Evolutionary conservation across 257 asterid species (phyloP), one percentile per base, ranked within the genome.

Genomic region (Nicotiana obtusifolia): DNA sequence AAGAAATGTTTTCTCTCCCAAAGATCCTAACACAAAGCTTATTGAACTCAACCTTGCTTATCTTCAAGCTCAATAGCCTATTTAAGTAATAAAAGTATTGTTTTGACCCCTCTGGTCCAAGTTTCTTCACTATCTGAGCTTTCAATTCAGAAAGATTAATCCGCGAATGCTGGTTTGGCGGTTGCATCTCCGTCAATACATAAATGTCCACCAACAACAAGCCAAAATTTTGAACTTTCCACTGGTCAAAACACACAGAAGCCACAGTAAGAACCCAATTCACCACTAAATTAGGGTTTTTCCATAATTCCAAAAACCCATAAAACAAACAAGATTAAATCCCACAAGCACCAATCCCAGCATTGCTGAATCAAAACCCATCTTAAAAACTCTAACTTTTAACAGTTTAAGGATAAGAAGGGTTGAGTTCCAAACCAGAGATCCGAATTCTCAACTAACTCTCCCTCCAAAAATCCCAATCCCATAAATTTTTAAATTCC

Each of bases 51-150:
- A 69, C 91, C 86, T 92, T 93, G 84, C 90, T 92, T 88, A 93
- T 66, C 90, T 90, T 95, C 87, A 86, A 85, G 88, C 88, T 88
- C 89, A 95, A 82, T 81, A 95, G 87, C 82, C 88, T 90, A 73
- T 87, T 89, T 86, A 95, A 89, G 91, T 87, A 89, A 83, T 88
- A 84, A 80, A 95, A 93, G 35, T 95, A 95, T 87, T 87, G 98
- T 86, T 92, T 93, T 86, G 95, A 92, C 85, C 87, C 83, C 86
- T 91, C 97, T 0, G 89, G 90, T 86, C 98, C 98, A 6, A 95
- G 88, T 82, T 91, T 94, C 91, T 87, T 93, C 84, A 91, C 90
- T 76, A 94, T 61, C 81, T 88, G 97, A 84, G 93, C 89, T 88
- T 91, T 93, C 91, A 92, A 82, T 86, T 92, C 98, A 20, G 86